Percentiles rank a stretch among this genome's conserved stretches.
These are phyloP conservation scores for Pleurostoma richardsiae DNA, from an alignment of 2,329 filamentous ascomycete genomes.

Conservation along the genomic window DNA sequence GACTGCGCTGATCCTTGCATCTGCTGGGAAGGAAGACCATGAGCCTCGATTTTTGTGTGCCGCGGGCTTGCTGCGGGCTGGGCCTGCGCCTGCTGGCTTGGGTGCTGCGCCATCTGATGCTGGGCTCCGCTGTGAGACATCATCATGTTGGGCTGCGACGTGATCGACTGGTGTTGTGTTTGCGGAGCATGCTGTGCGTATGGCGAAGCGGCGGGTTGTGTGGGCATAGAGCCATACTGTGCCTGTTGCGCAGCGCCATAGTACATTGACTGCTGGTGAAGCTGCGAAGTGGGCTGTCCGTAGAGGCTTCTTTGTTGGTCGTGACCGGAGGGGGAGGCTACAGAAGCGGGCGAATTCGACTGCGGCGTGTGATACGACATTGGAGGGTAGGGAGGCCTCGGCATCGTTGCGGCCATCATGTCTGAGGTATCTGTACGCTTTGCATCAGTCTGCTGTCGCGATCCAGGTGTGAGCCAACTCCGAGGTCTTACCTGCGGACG, in stretches of 20 bases:
- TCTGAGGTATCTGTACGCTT: slow-evolving; percentile 49
- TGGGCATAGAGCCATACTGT: slow-evolving; percentile 62
- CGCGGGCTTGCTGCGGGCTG: slow-evolving; percentile 58
- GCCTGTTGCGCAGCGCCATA: slow-evolving; percentile 51
- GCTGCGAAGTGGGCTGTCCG: slow-evolving; percentile 70
- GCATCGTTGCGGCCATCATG: slow-evolving; percentile 67
- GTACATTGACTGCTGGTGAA: slow-evolving; percentile 80
- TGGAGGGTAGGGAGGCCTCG: slow-evolving; percentile 76
- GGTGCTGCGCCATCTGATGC: slow-evolving; percentile 55
- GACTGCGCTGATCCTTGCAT: slow-evolving; percentile 53
- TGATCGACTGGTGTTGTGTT: slow-evolving; percentile 53
- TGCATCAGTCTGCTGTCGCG: background rate
- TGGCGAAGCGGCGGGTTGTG: slow-evolving; percentile 54
- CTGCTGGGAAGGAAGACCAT: slow-evolving; percentile 42
- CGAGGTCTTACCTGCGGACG: slow-evolving; percentile 69
- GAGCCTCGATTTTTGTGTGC: slow-evolving; percentile 57
- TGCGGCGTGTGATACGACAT: slow-evolving; percentile 91
- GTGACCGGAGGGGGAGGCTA: slow-evolving; percentile 82
- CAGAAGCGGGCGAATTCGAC: slow-evolving; percentile 89
- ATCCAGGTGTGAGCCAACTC: slow-evolving; percentile 5
- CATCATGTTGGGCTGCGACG: slow-evolving; percentile 61
- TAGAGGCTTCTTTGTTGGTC: slow-evolving; percentile 89
- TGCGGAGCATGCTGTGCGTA: slow-evolving; percentile 53
- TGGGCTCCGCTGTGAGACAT: slow-evolving; percentile 56
- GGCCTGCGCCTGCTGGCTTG: slow-evolving; percentile 48